Percentiles rank a stretch among this genome's conserved stretches.
Conservation (phyloP, 2,329 filamentous ascomycete species). For the Incumbomyces delicatus region DNA sequence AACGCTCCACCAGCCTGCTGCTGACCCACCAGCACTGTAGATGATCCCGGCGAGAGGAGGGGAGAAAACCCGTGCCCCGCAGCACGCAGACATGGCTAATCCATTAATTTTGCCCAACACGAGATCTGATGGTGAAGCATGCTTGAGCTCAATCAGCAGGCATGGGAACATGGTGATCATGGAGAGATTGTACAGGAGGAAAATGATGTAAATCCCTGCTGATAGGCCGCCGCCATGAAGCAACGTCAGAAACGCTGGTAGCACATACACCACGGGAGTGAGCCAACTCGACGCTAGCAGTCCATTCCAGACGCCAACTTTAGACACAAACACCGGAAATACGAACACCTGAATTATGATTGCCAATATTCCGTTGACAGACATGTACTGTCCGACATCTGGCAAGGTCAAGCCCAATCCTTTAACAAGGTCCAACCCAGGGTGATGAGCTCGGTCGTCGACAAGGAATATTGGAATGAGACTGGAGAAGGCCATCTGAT, state of each 20-base stretch:
- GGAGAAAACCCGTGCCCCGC: conserved; percentile 57
- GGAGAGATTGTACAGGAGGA: conserved; percentile 50
- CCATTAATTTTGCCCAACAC: conserved; percentile 58
- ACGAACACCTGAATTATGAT: conserved; percentile 51
- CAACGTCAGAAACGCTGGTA: conserved; percentile 40
- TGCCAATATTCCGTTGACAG: conserved; percentile 49
- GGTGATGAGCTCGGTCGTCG: conserved; percentile 23
- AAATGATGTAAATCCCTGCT: conserved; percentile 43
- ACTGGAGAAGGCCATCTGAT: conserved; percentile 38
- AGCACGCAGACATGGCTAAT: conserved; percentile 55
- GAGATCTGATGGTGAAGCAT: conserved; percentile 48
- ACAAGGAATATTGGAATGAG: conserved; percentile 37
- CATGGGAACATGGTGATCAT: conserved; percentile 57
- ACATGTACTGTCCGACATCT: conserved; percentile 53
- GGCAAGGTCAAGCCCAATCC: conserved; percentile 55
- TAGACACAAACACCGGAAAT: conserved; percentile 51
- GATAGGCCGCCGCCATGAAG: background rate
- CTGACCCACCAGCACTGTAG: conserved; percentile 52
- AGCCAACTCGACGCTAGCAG: conserved; percentile 50
- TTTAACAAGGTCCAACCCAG: conserved; percentile 27
- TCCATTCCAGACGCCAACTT: conserved; percentile 49
- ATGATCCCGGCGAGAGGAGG: conserved; percentile 56
- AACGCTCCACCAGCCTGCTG: conserved; percentile 55
- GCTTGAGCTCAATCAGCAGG: conserved; percentile 58
- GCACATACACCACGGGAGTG: conserved; percentile 52